Percentiles rank a stretch among this genome's conserved stretches.
Conservation (phyloP, 2,329 filamentous ascomycete genomes). For the Neonectria magnoliae region DNA sequence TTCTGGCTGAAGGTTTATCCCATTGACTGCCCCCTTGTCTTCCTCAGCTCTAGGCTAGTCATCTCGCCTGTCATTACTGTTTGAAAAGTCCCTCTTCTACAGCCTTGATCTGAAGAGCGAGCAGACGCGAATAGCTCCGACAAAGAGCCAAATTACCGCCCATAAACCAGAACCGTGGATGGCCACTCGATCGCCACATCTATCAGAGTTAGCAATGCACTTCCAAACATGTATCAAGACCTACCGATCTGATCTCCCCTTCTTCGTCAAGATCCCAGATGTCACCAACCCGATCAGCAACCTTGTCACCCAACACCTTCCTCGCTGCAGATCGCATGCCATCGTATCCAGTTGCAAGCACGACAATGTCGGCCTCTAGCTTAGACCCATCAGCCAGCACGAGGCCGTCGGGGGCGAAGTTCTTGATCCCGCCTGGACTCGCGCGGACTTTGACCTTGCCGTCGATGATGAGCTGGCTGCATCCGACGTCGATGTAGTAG, state of each 20-base stretch:
- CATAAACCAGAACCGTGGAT: slow-evolving; percentile 27
- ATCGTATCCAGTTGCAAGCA: slow-evolving; percentile 55
- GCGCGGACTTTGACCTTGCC: slow-evolving; percentile 52
- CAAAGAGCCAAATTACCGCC: slow-evolving; percentile 24
- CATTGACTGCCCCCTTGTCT: too few relatives aligned
- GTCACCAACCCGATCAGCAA: slow-evolving; percentile 39
- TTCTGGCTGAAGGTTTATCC: too few relatives aligned
- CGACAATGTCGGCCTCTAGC: slow-evolving; percentile 53
- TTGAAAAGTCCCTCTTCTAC: slow-evolving; percentile 7
- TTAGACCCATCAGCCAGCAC: slow-evolving; percentile 47
- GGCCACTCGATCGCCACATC: slow-evolving; percentile 28
- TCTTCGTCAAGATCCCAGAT: slow-evolving; percentile 24
- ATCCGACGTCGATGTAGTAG: slow-evolving; percentile 56
- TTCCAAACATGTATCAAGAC: neutral
- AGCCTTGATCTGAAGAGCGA: slow-evolving; percentile 29
- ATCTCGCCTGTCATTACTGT: neutral
- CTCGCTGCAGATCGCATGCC: slow-evolving; percentile 49
- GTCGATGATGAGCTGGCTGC: slow-evolving; percentile 51
- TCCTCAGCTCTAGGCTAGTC: too few relatives aligned
- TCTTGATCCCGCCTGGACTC: slow-evolving; percentile 44
- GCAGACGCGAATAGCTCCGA: slow-evolving; percentile 18
- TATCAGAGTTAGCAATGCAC: neutral
- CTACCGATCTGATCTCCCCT: slow-evolving; percentile 24
- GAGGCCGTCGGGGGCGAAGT: slow-evolving; percentile 42
- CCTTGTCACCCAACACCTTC: slow-evolving; percentile 49